Percentiles rank a stretch among this genome's conserved stretches.
Conservation (phyloP, 768 basidiomycete genomes). For the Porphyrellus cyaneotinctus region DNA sequence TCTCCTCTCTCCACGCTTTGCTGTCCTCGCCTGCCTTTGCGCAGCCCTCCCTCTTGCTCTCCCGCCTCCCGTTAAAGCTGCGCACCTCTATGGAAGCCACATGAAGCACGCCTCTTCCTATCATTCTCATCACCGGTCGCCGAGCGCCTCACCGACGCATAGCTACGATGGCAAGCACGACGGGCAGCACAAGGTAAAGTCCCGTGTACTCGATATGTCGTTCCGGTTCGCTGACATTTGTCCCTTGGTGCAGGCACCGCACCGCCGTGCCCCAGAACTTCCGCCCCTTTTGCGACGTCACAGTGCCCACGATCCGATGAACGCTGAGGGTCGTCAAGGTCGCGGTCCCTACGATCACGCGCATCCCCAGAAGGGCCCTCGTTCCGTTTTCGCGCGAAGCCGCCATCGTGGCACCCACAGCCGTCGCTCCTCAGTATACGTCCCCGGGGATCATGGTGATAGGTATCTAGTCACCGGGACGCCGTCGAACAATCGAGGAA, state of each 20-base stretch:
- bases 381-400: conserved; percentile 20
- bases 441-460: conserved; percentile 25
- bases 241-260: neutral
- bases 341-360: neutral
- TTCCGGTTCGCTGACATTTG: neutral
- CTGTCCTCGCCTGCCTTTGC: conserved; percentile 43
- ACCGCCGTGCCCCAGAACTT: neutral
- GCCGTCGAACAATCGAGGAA: neutral
- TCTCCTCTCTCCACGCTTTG: conserved; percentile 44
- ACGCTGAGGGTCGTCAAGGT: neutral
- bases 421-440: conserved; percentile 22
- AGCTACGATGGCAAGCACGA: neutral
- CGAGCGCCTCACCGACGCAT: neutral
- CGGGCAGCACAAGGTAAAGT: conserved; percentile 5
- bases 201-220: neutral
- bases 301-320: neutral
- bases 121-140: neutral
- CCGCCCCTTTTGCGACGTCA: conserved; percentile 19
- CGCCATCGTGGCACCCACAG: conserved; percentile 10
- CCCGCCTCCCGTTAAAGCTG: conserved; percentile 33
- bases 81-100: conserved; percentile 32
- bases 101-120: conserved; percentile 2
- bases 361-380: conserved; percentile 5
- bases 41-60: conserved; percentile 39
- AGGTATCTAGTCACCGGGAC: conserved; percentile 26